phyloP scores from a whole-genome alignment of 2,329 filamentous ascomycete genomes.

The Trichoderma atroviride region DNA sequence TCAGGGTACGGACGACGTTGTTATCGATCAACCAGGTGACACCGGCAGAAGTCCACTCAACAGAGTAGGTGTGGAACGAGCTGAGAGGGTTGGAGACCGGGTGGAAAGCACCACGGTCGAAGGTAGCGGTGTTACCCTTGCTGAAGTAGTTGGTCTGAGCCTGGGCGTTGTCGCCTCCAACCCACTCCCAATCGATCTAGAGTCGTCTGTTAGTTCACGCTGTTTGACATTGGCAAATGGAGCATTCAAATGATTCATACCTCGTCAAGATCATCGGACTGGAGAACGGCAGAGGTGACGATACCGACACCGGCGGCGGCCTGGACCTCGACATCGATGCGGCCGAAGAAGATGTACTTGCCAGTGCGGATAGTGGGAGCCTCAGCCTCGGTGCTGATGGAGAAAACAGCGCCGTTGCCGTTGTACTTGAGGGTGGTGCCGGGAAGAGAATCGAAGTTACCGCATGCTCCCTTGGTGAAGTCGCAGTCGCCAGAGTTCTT shows the following conservation, averaged over 20 bases:
- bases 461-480: slow-evolving; percentile 73
- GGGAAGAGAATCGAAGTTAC: slow-evolving; percentile 50
- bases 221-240: background rate
- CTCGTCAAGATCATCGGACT: slow-evolving; percentile 82
- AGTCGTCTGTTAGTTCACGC: background rate
- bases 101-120: slow-evolving; percentile 69
- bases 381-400: slow-evolving; percentile 68
- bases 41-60: slow-evolving; percentile 68
- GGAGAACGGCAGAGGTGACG: slow-evolving; percentile 85
- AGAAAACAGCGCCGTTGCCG: slow-evolving; percentile 56
- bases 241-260: slow-evolving; percentile 23
- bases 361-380: slow-evolving; percentile 72
- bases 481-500: slow-evolving; percentile 61
- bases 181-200: slow-evolving; percentile 94
- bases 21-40: slow-evolving; percentile 69
- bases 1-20: slow-evolving; percentile 62
- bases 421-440: slow-evolving; percentile 55
- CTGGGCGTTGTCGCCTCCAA: slow-evolving; percentile 69
- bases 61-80: slow-evolving; percentile 64
- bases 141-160: slow-evolving; percentile 85
- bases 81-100: slow-evolving; percentile 53
- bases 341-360: slow-evolving; percentile 97
- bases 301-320: slow-evolving; percentile 81
- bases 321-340: slow-evolving; percentile 77
- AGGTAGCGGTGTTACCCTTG: slow-evolving; percentile 71